Evolutionary conservation across 2,329 filamentous ascomycete species (phyloP), one percentile per base, ranked within the genome.

Genomic region (Pleurostoma richardsiae): DNA sequence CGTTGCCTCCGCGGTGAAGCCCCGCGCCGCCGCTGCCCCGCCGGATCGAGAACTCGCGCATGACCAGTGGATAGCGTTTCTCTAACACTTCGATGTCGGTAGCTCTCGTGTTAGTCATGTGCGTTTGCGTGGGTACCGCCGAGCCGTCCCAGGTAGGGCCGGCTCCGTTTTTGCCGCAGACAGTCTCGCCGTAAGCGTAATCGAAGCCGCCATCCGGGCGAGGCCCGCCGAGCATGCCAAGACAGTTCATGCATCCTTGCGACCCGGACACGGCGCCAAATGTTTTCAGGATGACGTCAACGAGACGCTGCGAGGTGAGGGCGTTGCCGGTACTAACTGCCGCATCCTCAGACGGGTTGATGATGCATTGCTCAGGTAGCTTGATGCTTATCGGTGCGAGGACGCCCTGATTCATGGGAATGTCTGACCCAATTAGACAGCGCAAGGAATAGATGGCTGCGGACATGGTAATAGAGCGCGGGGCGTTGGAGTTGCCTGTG

Each of bases 391-490:
- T 54, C 5, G 57, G 59, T 11, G 40, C 43, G 7, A 62, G 52
- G 38, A 56, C 59, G 44, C 59, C 59, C 30, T 63, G 55, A 43
- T 62, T 63, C 6, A 63, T 50, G 4, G 59, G 59, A 42, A 62
- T 63, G 26, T 62, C 58, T 11, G 48, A 45, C 4, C 45, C 42
- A 40, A 63, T 54, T 46, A 63, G 47, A 11, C 41, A 51, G 2
- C 60, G 54, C 10, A 63, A 51, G 6, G 43, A 52, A 49, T 60
- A 65, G 26, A 55, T 59, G 30, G 65, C 61, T 7, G 58, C 63
- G 1, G 59, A 65, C 43, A 63, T 58, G 5, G 59, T 57, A 48
- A 70, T 66, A 6, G 63, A 60, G 29, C 54, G 52, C 2, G 67
- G 67, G 1, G 65, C 64, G 48, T 71, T 71, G 33, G 36, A 39